Conservation (phyloP, 164 flowering plant genomes). For the Dillenia turbinata region DNA sequence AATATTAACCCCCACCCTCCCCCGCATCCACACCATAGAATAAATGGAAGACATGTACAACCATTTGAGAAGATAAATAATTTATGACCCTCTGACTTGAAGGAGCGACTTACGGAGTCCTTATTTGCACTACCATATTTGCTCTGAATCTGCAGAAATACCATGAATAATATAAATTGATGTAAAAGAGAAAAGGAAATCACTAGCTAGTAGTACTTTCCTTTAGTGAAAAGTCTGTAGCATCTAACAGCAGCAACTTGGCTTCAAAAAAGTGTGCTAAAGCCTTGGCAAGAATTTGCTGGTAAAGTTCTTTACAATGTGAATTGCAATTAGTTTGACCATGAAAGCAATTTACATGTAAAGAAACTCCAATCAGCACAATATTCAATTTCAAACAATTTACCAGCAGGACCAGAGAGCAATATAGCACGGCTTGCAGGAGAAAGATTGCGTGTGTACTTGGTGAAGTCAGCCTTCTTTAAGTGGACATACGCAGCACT, state of each 20-base stretch:
- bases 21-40: too few relatives aligned
- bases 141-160: constrained; percentile 65
- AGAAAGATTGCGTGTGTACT: constrained; percentile 78
- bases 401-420: constrained; percentile 97
- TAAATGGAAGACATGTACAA: too few relatives aligned
- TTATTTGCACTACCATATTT: constrained; percentile 63
- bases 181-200: constrained; percentile 3
- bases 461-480: constrained; percentile 72
- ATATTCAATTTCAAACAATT: constrained; percentile 14
- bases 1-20: too few relatives aligned
- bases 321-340: constrained; percentile 8
- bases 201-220: constrained; percentile 24
- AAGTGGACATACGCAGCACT: constrained; percentile 94
- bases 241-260: constrained; percentile 80
- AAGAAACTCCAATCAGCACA: neutral
- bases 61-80: too few relatives aligned
- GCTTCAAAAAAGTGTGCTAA: constrained; percentile 89
- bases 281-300: constrained; percentile 98
- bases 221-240: constrained; percentile 79
- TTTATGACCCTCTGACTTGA: too few relatives aligned
- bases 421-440: constrained; percentile 90
- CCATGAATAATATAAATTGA: constrained; percentile 9
- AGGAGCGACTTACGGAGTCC: constrained; percentile 57
- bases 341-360: neutral
- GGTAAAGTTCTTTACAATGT: constrained; percentile 67